Conservation (phyloP, 768 basidiomycete species). For the Tephrocybe sp. region DNA sequence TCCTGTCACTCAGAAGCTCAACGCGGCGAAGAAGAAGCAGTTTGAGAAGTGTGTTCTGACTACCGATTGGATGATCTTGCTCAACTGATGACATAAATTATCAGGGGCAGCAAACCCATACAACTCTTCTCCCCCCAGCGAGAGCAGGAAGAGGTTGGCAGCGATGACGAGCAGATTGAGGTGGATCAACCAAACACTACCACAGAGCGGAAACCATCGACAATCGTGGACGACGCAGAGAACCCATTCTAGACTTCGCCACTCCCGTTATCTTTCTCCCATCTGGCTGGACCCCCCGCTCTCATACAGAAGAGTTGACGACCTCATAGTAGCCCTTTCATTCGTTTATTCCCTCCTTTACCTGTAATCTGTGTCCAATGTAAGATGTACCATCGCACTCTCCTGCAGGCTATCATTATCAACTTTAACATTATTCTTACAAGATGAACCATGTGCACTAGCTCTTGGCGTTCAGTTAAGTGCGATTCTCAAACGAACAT, state of each 20-base stretch:
- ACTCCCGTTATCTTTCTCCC: constrained; percentile 8
- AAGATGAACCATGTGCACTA: not conserved
- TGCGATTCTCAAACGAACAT: not conserved
- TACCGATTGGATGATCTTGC: constrained; percentile 5
- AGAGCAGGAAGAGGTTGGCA: constrained; percentile 39
- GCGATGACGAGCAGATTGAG: constrained; percentile 35
- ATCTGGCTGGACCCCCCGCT: constrained; percentile 23
- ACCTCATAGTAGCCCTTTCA: constrained; percentile 15
- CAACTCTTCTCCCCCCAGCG: constrained; percentile 53
- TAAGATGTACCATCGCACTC: constrained; percentile 16
- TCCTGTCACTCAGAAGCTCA: constrained; percentile 90
- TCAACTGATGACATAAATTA: constrained; percentile 3
- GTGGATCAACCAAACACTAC: constrained; percentile 17
- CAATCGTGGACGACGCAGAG: constrained; percentile 54
- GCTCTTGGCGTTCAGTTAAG: no score
- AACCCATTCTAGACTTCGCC: constrained; percentile 64
- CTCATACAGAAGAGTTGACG: constrained; percentile 17
- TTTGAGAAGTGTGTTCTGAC: constrained; percentile 72
- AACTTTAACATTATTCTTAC: not conserved
- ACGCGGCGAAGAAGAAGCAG: constrained; percentile 89
- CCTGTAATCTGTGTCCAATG: constrained; percentile 21
- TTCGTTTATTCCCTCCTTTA: constrained; percentile 12
- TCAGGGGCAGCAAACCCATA: constrained; percentile 62
- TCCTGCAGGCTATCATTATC: not conserved
- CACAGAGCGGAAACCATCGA: constrained; percentile 30